These are phyloP conservation scores for Trichoderma aggressivum DNA, from an alignment of 2,329 filamentous ascomycete species.

Conservation along the genomic window DNA sequence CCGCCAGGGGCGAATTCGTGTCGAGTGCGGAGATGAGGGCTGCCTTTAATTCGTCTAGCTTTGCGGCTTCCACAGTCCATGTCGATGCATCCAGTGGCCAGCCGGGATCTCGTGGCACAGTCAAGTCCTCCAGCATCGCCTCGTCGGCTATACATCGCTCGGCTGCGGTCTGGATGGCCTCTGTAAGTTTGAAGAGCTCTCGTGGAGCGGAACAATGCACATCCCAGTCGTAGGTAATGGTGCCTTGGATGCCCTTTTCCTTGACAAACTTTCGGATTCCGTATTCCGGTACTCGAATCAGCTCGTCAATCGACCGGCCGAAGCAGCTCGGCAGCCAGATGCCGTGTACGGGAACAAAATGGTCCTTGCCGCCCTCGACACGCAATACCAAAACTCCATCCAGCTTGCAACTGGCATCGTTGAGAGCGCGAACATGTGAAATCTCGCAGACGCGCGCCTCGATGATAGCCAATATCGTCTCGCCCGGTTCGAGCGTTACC, in stretches of 20 bases:
- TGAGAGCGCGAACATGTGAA: slow-evolving; percentile 64
- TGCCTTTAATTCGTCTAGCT: slow-evolving; percentile 31
- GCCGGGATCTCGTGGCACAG: slow-evolving; percentile 51
- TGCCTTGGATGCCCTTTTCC: slow-evolving; percentile 39
- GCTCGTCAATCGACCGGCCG: slow-evolving; percentile 79
- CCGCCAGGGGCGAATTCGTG: slow-evolving; percentile 58
- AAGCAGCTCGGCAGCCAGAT: slow-evolving; percentile 80
- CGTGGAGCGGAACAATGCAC: slow-evolving; percentile 78
- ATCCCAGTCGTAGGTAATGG: slow-evolving; percentile 54
- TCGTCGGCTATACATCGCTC: slow-evolving; percentile 59
- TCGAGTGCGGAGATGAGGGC: slow-evolving; percentile 67
- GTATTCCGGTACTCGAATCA: slow-evolving; percentile 80
- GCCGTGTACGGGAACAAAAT: slow-evolving; percentile 81
- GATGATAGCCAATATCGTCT: slow-evolving; percentile 70
- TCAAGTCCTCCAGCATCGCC: slow-evolving; percentile 56
- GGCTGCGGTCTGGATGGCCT: slow-evolving; percentile 62
- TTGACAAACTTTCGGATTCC: slow-evolving; percentile 60
- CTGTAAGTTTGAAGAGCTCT: slow-evolving; percentile 85
- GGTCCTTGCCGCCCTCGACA: slow-evolving; percentile 78
- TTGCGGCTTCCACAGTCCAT: slow-evolving; percentile 29
- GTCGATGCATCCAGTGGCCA: slow-evolving; percentile 56
- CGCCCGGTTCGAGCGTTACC: slow-evolving; percentile 77
- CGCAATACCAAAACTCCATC: slow-evolving; percentile 88
- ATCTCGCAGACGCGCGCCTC: slow-evolving; percentile 64
- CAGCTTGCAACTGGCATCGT: slow-evolving; percentile 61